Conservation (phyloP, 768 basidiomycete species). For the Mycena rebaudengoi region DNA sequence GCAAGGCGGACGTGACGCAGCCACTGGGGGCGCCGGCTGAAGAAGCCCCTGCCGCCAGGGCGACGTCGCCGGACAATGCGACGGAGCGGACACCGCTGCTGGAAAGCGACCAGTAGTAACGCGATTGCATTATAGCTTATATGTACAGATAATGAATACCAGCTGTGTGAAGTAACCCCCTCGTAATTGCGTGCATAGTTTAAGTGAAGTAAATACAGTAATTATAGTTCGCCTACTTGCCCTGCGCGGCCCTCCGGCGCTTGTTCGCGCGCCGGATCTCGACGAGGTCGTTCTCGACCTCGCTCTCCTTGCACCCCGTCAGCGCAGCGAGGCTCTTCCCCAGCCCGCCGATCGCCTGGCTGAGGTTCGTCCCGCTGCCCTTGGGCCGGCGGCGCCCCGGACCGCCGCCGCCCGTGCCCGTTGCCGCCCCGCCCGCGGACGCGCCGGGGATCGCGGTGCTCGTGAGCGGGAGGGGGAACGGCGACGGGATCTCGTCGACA, state of each 20-base stretch:
- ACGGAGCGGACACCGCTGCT: conserved; percentile 23
- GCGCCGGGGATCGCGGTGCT: conserved; percentile 53
- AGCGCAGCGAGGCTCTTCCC: conserved; percentile 77
- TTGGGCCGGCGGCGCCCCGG: conserved; percentile 60
- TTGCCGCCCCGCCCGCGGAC: conserved; percentile 35
- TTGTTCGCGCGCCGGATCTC: conserved; percentile 84
- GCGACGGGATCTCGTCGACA: conserved; percentile 89
- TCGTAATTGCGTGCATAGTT: too few relatives aligned
- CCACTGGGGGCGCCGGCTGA: conserved; percentile 35
- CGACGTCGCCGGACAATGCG: conserved; percentile 9
- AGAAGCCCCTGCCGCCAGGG: background rate
- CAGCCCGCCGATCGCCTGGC: conserved; percentile 69
- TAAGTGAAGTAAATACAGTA: too few relatives aligned
- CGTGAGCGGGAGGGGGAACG: conserved; percentile 80
- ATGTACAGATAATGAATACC: too few relatives aligned
- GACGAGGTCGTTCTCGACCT: conserved; percentile 78
- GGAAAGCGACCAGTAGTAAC: too few relatives aligned
- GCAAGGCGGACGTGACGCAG: conserved; percentile 91
- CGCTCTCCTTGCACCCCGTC: conserved; percentile 66
- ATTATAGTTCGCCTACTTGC: conserved; percentile 6
- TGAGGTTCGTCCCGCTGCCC: conserved; percentile 60
- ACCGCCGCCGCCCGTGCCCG: conserved; percentile 43
- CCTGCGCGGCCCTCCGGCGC: conserved; percentile 52
- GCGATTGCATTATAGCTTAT: too few relatives aligned
- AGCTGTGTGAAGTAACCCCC: too few relatives aligned